Conservation (phyloP, 306 rosid species). For the Cucurbita argyrosperma region DNA sequence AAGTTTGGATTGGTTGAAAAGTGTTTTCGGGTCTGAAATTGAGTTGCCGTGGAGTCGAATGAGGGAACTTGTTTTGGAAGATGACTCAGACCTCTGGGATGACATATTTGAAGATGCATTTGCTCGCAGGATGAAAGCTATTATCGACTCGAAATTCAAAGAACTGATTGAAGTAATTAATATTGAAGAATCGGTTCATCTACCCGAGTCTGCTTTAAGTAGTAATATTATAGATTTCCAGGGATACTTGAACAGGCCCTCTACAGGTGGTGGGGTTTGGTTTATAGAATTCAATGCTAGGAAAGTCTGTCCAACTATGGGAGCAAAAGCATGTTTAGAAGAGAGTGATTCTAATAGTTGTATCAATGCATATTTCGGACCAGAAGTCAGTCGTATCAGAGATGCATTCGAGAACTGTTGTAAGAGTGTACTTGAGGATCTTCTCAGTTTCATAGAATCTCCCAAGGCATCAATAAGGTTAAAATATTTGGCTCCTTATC, state of each 20-base stretch:
- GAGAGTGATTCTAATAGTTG: slow-evolving; percentile 53
- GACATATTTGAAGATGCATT: slow-evolving; percentile 75
- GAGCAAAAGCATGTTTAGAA: slow-evolving; percentile 34
- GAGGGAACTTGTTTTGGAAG: slow-evolving; percentile 85
- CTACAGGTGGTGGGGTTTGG: slow-evolving; percentile 80
- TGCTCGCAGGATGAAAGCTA: slow-evolving; percentile 61
- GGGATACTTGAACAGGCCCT: slow-evolving; percentile 38
- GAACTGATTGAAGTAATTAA: slow-evolving; percentile 39
- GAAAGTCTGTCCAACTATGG: slow-evolving; percentile 35
- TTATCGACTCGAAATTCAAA: slow-evolving; percentile 43
- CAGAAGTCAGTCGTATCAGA: slow-evolving; percentile 65
- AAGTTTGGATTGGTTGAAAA: slow-evolving; percentile 90
- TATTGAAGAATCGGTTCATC: slow-evolving; percentile 29
- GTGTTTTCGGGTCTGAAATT: slow-evolving; percentile 82
- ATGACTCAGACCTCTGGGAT: slow-evolving; percentile 87
- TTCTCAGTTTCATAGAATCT: slow-evolving; percentile 78
- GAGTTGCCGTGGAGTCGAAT: slow-evolving; percentile 96
- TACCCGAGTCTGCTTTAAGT: slow-evolving; percentile 20
- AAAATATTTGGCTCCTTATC: slow-evolving; percentile 55
- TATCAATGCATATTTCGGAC: slow-evolving; percentile 78
- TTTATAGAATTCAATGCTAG: slow-evolving; percentile 52
- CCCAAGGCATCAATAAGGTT: slow-evolving; percentile 80
- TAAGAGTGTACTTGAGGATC: slow-evolving; percentile 62
- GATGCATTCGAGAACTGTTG: slow-evolving; percentile 71
- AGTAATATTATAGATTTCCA: slow-evolving; percentile 27